Evolutionary conservation across 2,329 filamentous ascomycete species (phyloP).

Genomic region (Biscogniauxia mediterranea): DNA sequence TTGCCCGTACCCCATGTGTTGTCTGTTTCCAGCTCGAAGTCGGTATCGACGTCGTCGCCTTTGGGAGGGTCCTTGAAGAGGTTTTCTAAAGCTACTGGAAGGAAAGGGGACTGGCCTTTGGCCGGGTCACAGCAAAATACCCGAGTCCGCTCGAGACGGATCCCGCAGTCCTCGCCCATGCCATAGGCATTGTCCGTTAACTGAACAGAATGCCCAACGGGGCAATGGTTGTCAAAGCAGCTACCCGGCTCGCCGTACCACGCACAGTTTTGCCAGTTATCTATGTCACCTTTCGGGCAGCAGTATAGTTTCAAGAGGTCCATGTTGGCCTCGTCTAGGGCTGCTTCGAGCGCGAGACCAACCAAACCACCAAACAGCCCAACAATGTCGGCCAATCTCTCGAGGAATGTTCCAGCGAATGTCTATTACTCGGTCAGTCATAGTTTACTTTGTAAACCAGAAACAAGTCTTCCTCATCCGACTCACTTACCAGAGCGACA

Average conservation of each 20-base stretch:
- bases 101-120: constrained; percentile 29
- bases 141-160: constrained; percentile 21
- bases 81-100: constrained; percentile 37
- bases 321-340: constrained; percentile 8
- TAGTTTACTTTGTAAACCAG: no score
- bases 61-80: constrained; percentile 35
- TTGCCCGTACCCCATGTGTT: constrained; percentile 22
- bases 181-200: constrained; percentile 29
- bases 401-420: constrained; percentile 23
- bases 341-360: constrained; percentile 5
- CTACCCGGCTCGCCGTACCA: constrained; percentile 36
- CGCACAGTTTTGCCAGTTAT: constrained; percentile 33
- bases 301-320: constrained; percentile 26
- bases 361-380: constrained; percentile 20
- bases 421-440: constrained; percentile 5
- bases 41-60: constrained; percentile 29
- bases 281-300: constrained; percentile 26
- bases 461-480: no score
- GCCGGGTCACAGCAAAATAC: constrained; percentile 34
- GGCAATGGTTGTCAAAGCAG: constrained; percentile 36
- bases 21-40: constrained; percentile 32
- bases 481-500: background rate
- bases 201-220: constrained; percentile 24
- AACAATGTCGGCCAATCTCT: constrained; percentile 15
- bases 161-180: constrained; percentile 24